Conservation (phyloP, 805 yeast genomes). For the Cyberlindnera euphorbiiphila region DNA sequence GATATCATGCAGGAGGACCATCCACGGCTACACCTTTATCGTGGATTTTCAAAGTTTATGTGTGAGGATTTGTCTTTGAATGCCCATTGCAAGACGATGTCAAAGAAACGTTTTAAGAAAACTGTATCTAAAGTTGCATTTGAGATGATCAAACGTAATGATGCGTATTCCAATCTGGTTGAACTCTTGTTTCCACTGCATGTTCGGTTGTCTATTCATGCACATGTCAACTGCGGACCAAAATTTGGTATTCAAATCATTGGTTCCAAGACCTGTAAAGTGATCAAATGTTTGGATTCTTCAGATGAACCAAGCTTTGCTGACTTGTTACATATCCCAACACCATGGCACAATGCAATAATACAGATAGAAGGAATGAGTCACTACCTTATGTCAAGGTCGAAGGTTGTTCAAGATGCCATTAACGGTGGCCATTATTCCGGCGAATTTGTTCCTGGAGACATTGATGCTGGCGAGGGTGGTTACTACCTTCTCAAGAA, state of each 20-base stretch:
- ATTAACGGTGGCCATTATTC: conserved; percentile 16
- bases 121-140: conserved; percentile 50
- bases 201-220: conserved; percentile 56
- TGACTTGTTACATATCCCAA: conserved; percentile 57
- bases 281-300: conserved; percentile 39
- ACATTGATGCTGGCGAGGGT: not conserved
- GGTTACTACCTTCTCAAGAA: conserved; percentile 3
- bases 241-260: conserved; percentile 54
- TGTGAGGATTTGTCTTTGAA: conserved; percentile 47
- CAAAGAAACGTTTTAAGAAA: conserved; percentile 44
- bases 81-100: conserved; percentile 34
- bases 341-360: conserved; percentile 63
- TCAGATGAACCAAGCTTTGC: conserved; percentile 41
- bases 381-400: conserved; percentile 32
- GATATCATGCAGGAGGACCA: conserved; percentile 55
- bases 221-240: conserved; percentile 56
- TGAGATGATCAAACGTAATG: conserved; percentile 62
- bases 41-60: conserved; percentile 61
- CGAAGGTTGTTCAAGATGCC: conserved; percentile 35
- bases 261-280: conserved; percentile 39
- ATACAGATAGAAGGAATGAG: conserved; percentile 37
- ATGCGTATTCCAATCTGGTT: conserved; percentile 60
- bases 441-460: not conserved
- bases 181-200: conserved; percentile 58
- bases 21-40: conserved; percentile 47